Conservation (phyloP, 2,329 filamentous ascomycete species). For the Botrytis paeoniae region DNA sequence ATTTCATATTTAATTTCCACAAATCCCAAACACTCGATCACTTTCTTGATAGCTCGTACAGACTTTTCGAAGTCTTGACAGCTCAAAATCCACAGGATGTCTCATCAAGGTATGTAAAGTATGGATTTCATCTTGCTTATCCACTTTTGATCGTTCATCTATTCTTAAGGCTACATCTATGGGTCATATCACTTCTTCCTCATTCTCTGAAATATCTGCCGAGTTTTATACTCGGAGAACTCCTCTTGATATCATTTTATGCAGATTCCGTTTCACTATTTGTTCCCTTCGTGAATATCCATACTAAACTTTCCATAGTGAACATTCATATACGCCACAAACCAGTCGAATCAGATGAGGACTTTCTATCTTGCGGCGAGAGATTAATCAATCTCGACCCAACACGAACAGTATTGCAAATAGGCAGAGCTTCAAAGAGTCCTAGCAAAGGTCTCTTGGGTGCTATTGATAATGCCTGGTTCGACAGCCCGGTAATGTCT, state of each 20-base stretch:
- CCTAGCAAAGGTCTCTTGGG: constrained; percentile 44
- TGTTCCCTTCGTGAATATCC: background rate
- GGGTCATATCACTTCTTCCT: background rate
- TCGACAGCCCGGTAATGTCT: constrained; percentile 71
- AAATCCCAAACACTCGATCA: background rate
- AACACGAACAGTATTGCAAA: constrained; percentile 23
- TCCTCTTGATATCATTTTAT: background rate
- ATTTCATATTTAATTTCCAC: background rate
- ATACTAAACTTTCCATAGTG: constrained; percentile 25
- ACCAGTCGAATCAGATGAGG: background rate
- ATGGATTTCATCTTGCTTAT: background rate
- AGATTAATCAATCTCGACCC: constrained; percentile 31
- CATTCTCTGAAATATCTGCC: background rate
- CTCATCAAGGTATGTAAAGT: constrained; percentile 17
- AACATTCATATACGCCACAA: constrained; percentile 22
- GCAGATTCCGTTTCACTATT: background rate
- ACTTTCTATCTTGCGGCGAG: constrained; percentile 2
- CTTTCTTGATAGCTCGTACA: background rate
- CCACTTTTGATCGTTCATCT: background rate
- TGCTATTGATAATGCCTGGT: constrained; percentile 58
- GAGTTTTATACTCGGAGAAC: background rate
- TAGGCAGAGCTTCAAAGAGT: constrained; percentile 49
- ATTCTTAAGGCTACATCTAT: background rate
- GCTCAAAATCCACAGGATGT: constrained; percentile 4
- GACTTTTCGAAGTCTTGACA: background rate